phyloP scores from a whole-genome alignment of 345 rosid species.

The Angophora floribunda region DNA sequence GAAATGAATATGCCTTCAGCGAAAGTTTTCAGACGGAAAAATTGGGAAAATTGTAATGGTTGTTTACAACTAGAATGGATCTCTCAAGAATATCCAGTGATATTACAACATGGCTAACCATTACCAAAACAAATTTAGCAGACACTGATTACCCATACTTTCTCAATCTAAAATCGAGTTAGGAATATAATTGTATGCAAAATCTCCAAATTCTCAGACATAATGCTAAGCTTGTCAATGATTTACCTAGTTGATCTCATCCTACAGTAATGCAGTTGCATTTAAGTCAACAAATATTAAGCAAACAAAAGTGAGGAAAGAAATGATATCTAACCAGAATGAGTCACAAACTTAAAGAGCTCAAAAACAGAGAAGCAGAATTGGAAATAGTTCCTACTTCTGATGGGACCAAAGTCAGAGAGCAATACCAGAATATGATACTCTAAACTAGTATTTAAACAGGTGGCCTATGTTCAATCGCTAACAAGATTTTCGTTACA shows the following conservation, averaged over 20 bases:
- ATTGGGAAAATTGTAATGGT: background rate
- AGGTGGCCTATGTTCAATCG: background rate
- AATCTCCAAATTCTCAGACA: background rate
- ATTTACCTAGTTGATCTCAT: background rate
- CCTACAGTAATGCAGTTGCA: background rate
- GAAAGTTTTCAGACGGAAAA: background rate
- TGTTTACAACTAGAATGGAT: background rate
- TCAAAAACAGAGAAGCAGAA: background rate
- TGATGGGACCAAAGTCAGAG: background rate
- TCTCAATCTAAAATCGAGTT: background rate
- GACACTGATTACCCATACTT: background rate
- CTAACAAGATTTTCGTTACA: background rate
- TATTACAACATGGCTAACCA: background rate
- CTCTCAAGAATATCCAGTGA: background rate
- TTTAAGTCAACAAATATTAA: background rate
- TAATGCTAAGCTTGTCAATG: background rate
- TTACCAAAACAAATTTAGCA: background rate
- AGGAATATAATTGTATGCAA: background rate
- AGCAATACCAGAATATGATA: background rate
- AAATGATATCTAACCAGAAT: background rate
- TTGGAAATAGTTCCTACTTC: background rate
- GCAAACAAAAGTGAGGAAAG: background rate
- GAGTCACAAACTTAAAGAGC: background rate
- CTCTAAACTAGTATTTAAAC: background rate
- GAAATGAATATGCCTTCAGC: background rate